Conservation (phyloP, 768 basidiomycete species). For the Crucibulum laeve region DNA sequence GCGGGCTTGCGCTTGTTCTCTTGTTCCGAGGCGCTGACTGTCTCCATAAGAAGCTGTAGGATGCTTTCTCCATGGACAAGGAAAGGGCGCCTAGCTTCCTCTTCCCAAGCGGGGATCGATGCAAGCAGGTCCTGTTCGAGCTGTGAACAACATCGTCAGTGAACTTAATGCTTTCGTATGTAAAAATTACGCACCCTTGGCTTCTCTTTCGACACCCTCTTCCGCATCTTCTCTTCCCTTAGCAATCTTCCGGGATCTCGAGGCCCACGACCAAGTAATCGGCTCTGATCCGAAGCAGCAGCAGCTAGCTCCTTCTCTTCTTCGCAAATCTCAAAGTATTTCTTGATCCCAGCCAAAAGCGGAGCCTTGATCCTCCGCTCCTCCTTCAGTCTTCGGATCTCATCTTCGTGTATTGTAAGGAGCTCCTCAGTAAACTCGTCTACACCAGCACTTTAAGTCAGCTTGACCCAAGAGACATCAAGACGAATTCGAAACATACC, state of each 20-base stretch:
- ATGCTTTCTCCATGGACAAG: slow-evolving; percentile 83
- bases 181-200: slow-evolving; percentile 62
- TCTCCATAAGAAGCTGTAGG: slow-evolving; percentile 72
- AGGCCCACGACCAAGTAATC: slow-evolving; percentile 75
- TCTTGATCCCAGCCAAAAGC: slow-evolving; percentile 70
- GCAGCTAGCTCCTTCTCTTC: slow-evolving; percentile 87
- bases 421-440: slow-evolving; percentile 91
- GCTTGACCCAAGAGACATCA: not conserved
- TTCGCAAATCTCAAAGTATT: slow-evolving; percentile 87
- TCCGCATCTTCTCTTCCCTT: slow-evolving; percentile 96
- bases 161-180: not conserved
- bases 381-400: slow-evolving; percentile 76
- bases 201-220: slow-evolving; percentile 88
- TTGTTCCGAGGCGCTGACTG: slow-evolving; percentile 66
- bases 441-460: slow-evolving; percentile 18
- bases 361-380: slow-evolving; percentile 78
- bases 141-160: slow-evolving; percentile 31
- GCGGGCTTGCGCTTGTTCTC: slow-evolving; percentile 67
- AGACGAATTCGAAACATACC: slow-evolving; percentile 40
- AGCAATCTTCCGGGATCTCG: slow-evolving; percentile 83
- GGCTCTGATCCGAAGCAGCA: slow-evolving; percentile 74
- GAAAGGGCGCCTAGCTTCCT: slow-evolving; percentile 67
- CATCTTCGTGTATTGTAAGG: slow-evolving; percentile 77
- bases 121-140: slow-evolving; percentile 83
- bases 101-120: slow-evolving; percentile 85